A percentile compares a stretch with the other conserved stretches of the same genome.
Conservation (phyloP, 805 yeast species). For the Debaryomyces hansenii region DNA sequence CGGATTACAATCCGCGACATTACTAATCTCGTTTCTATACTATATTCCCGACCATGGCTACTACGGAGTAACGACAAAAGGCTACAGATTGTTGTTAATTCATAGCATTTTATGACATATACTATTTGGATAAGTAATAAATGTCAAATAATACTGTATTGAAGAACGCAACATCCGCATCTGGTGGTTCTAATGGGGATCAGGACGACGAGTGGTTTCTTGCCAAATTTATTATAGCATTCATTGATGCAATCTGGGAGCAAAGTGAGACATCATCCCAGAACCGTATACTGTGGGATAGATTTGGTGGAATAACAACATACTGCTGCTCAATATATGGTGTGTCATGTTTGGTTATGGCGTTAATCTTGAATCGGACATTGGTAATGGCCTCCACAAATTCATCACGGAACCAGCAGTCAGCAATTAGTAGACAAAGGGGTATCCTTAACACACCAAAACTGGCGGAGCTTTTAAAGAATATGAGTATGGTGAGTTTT, state of each 20-base stretch:
- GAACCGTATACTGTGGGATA: constrained; percentile 1
- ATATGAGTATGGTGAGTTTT: constrained; percentile 21
- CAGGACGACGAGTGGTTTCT: background rate
- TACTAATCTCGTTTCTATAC: background rate
- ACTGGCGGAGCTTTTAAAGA: constrained; percentile 18
- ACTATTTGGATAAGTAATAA: background rate
- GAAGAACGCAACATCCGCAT: background rate
- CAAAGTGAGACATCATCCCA: constrained; percentile 9
- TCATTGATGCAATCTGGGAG: constrained; percentile 15
- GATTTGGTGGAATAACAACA: constrained; percentile 14
- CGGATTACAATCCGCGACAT: background rate
- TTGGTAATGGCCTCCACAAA: constrained; percentile 38
- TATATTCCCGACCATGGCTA: too few relatives aligned
- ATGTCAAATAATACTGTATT: background rate
- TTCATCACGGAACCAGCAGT: constrained; percentile 5
- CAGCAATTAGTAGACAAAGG: constrained; percentile 2
- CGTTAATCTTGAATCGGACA: constrained; percentile 38
- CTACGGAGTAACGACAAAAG: too few relatives aligned
- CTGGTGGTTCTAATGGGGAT: background rate
- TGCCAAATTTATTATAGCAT: constrained; percentile 4
- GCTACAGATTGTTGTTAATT: background rate
- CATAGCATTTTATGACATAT: background rate
- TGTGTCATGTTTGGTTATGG: constrained; percentile 35
- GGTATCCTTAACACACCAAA: constrained; percentile 5
- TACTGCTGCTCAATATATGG: constrained; percentile 41